Evolutionary conservation across 2,329 filamentous ascomycete genomes (phyloP).

Genomic region (Alternaria longipes): DNA sequence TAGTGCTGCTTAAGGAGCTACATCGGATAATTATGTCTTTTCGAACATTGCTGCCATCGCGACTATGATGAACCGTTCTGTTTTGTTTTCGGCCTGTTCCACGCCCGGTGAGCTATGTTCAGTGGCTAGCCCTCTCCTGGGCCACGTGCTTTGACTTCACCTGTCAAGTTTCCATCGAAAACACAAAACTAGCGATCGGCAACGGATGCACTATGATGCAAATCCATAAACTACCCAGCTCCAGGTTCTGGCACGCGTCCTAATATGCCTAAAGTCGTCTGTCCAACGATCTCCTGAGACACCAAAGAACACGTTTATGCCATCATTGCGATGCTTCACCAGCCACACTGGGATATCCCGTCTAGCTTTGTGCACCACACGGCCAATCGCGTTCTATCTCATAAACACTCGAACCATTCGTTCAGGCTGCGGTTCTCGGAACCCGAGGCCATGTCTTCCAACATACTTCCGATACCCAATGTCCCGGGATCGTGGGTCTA

Average conservation of each 20-base stretch:
- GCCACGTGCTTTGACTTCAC: neutral
- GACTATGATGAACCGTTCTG: neutral
- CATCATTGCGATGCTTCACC: neutral
- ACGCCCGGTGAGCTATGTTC: neutral
- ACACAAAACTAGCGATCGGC: neutral
- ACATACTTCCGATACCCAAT: neutral
- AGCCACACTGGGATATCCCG: slow-evolving; percentile 4
- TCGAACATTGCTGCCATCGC: neutral
- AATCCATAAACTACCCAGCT: neutral
- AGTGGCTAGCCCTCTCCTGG: neutral
- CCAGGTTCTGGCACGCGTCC: neutral
- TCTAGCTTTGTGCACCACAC: neutral
- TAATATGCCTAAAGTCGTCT: neutral
- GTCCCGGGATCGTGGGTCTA: slow-evolving; percentile 7
- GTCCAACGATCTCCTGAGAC: slow-evolving; percentile 7
- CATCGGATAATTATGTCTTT: neutral
- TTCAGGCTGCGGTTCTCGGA: neutral
- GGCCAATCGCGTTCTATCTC: neutral
- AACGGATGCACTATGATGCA: neutral
- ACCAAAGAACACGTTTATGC: slow-evolving; percentile 9
- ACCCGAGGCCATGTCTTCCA: slow-evolving; percentile 6
- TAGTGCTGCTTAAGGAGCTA: neutral
- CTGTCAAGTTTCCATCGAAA: neutral
- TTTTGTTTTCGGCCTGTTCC: neutral
- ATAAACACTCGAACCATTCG: slow-evolving; percentile 13